Conservation (phyloP, 2,329 filamentous ascomycete genomes). For the Phyllosticta capitalensis region DNA sequence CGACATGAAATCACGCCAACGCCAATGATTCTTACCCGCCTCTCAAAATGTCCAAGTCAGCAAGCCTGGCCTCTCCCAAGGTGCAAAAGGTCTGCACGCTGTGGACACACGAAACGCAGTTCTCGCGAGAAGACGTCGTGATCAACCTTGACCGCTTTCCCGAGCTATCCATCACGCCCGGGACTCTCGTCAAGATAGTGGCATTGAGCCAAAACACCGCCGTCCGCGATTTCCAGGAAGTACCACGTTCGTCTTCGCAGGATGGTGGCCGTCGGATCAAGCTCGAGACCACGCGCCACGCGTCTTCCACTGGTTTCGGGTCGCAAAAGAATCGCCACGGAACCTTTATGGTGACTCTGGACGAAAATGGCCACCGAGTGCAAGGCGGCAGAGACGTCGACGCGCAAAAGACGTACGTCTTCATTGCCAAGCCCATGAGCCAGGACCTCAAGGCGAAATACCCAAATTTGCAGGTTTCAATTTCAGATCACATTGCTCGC, state of each 20-base stretch:
- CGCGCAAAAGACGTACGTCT: slow-evolving; percentile 28
- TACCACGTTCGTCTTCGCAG: slow-evolving; percentile 18
- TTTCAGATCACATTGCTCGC: slow-evolving; percentile 68
- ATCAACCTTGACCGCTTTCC: slow-evolving; percentile 66
- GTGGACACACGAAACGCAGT: slow-evolving; percentile 60
- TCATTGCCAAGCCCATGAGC: slow-evolving; percentile 26
- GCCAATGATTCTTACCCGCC: no score
- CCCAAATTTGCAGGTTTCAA: slow-evolving; percentile 37
- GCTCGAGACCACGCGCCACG: slow-evolving; percentile 17
- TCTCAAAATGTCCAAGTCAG: slow-evolving; percentile 23
- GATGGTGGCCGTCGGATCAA: slow-evolving; percentile 21
- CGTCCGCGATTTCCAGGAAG: slow-evolving; percentile 36
- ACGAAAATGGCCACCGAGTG: slow-evolving; percentile 27
- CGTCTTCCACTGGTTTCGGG: slow-evolving; percentile 14
- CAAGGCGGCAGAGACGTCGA: slow-evolving; percentile 26
- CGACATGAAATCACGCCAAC: no score
- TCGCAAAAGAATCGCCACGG: slow-evolving; percentile 20
- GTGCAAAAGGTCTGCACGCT: slow-evolving; percentile 39
- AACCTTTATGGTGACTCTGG: slow-evolving; percentile 25
- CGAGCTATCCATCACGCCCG: slow-evolving; percentile 51
- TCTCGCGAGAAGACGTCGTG: slow-evolving; percentile 68
- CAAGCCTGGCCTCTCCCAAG: slow-evolving; percentile 17
- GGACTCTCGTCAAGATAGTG: slow-evolving; percentile 64
- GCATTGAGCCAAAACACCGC: slow-evolving; percentile 46
- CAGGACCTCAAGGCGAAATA: slow-evolving; percentile 30